Conservation (phyloP, 306 rosid species). For the Dalbergia cochinchinensis region DNA sequence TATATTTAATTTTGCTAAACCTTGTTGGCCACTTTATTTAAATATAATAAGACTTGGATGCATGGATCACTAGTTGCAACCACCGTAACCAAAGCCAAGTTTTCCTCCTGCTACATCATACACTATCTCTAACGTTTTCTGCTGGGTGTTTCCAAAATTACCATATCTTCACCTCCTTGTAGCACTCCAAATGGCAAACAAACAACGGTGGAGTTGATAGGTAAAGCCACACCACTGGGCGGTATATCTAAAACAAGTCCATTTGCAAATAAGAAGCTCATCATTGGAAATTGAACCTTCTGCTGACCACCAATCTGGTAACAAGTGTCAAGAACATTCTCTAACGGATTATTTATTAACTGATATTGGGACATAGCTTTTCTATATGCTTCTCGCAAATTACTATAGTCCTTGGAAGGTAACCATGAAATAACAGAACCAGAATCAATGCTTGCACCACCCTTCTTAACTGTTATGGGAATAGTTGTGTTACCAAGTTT, state of each 20-base stretch:
- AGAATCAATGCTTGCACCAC: slow-evolving; percentile 9
- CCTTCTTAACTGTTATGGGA: background rate
- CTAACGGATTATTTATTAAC: background rate
- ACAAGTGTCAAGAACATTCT: background rate
- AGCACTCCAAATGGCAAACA: background rate
- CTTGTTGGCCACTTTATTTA: background rate
- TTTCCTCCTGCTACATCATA: slow-evolving; percentile 11
- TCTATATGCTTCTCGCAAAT: background rate
- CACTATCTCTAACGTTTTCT: slow-evolving; percentile 13
- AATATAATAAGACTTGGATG: too few relatives aligned
- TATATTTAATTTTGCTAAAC: too few relatives aligned
- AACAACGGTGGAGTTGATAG: background rate
- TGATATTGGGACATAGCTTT: background rate
- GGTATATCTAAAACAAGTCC: slow-evolving; percentile 4
- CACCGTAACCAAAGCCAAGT: slow-evolving; percentile 11
- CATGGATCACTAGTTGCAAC: background rate
- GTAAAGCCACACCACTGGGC: background rate
- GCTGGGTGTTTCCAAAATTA: background rate
- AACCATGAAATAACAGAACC: background rate
- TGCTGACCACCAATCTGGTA: background rate
- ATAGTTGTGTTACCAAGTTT: background rate
- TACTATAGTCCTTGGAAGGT: background rate
- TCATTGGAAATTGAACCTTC: background rate
- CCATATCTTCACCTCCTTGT: background rate
- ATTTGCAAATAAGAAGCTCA: slow-evolving; percentile 4